Conservation (phyloP, 805 yeast genomes). For the Cyberlindnera maclurae region DNA sequence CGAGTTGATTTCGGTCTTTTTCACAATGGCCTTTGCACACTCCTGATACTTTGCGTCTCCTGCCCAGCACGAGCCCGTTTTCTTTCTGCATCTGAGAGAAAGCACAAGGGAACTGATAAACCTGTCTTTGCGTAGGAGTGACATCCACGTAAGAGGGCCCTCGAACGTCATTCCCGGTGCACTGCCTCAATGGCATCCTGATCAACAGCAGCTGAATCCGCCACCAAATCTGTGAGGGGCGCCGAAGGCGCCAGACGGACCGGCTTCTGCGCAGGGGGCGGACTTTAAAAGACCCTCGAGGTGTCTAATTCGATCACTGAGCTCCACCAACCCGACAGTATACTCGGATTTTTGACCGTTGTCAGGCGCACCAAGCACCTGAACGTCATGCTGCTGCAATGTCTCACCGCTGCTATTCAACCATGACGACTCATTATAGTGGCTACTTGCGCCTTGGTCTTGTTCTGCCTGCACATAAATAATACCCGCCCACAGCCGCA, state of each 20-base stretch:
- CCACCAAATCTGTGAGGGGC: background rate
- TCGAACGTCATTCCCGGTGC: constrained; percentile 11
- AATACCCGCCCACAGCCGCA: no score
- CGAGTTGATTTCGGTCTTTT: background rate
- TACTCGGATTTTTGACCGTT: no score
- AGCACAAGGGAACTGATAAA: constrained; percentile 16
- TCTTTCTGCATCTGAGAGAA: constrained; percentile 5
- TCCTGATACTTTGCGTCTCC: background rate
- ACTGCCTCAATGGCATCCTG: constrained; percentile 1
- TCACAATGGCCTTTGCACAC: background rate
- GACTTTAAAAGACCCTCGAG: no score
- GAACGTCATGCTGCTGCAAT: background rate
- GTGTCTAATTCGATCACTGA: no score
- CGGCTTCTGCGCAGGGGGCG: no score
- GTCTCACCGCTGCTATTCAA: background rate
- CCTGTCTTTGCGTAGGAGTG: constrained; percentile 19
- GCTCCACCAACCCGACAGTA: no score
- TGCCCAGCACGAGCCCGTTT: background rate
- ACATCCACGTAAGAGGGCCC: constrained; percentile 22
- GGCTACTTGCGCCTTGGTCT: constrained; percentile 21
- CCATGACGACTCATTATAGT: constrained; percentile 17
- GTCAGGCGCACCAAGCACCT: background rate
- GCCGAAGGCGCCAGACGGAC: background rate
- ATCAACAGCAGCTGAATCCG: background rate
- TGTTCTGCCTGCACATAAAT: constrained; percentile 23